These are phyloP conservation scores for Carex pumila DNA, from an alignment of 176 grass and related monocot genomes.

Conservation along the genomic window DNA sequence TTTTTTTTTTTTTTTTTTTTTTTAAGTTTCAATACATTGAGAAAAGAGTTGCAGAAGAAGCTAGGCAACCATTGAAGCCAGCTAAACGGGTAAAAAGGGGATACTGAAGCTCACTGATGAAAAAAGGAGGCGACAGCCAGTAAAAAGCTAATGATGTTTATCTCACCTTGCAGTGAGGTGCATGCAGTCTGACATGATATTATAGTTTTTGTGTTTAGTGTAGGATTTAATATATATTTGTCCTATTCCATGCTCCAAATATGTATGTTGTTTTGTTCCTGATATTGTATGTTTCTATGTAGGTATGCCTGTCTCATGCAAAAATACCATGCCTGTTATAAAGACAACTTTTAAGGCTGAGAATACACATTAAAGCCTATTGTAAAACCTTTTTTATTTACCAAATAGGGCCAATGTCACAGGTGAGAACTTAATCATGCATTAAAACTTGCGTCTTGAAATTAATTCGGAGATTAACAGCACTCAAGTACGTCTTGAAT, in stretches of 20 bases:
- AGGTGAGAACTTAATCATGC: neutral
- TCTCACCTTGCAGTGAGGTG: neutral
- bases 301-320: neutral
- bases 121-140: neutral
- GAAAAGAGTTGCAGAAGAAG: conserved; percentile 42
- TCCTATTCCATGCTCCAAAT: neutral
- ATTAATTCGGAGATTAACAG: neutral
- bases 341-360: no score
- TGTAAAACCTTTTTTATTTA: no score
- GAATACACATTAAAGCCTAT: no score
- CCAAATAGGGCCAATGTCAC: neutral
- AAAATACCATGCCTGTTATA: neutral
- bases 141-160: neutral
- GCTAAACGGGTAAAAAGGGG: conserved; percentile 62
- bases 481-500: neutral
- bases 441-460: neutral
- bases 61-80: conserved; percentile 19
- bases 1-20: conserved; percentile 1
- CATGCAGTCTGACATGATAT: neutral
- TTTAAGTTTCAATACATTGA: conserved; percentile 43
- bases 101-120: neutral
- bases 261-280: neutral
- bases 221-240: neutral
- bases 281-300: neutral
- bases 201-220: neutral